Conservation (phyloP, 2,329 filamentous ascomycete genomes). For the Penicillium sp. region DNA sequence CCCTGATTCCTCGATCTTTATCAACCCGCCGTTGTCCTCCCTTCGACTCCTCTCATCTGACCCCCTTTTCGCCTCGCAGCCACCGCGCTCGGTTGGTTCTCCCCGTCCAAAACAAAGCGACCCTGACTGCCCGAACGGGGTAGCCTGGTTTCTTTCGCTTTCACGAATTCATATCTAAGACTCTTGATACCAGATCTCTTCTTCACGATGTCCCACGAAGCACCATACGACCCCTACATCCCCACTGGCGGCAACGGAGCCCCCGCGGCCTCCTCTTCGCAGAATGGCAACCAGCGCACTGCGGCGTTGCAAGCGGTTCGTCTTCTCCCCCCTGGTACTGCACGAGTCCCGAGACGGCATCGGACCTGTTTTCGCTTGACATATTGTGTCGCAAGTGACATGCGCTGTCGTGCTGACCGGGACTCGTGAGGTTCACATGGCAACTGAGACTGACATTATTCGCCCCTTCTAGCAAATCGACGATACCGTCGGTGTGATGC, state of each 20-base stretch:
- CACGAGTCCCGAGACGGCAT: constrained; percentile 1
- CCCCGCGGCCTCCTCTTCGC: constrained; percentile 51
- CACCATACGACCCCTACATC: constrained; percentile 86
- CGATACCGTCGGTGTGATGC: constrained; percentile 91
- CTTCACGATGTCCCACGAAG: constrained; percentile 53
- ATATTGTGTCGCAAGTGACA: not conserved
- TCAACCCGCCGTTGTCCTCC: not conserved
- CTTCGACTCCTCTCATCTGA: not conserved
- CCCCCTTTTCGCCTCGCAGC: not conserved
- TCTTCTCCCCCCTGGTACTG: constrained; percentile 31
- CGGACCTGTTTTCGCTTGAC: not conserved
- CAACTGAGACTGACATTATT: constrained; percentile 20
- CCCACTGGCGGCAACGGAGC: constrained; percentile 61
- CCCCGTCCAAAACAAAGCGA: constrained; percentile 19
- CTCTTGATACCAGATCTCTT: constrained; percentile 7
- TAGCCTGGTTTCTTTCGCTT: constrained; percentile 6
- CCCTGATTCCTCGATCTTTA: not conserved
- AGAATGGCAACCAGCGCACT: constrained; percentile 63
- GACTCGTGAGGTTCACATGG: not conserved
- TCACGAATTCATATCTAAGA: constrained; percentile 16
- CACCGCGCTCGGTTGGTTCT: constrained; percentile 7
- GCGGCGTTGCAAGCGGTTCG: constrained; percentile 82
- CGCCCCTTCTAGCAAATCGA: constrained; percentile 77
- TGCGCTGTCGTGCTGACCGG: not conserved
- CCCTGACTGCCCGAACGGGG: constrained; percentile 16